Evolutionary conservation across 2,329 filamentous ascomycete species (phyloP).

Genomic region (Lachnum nothofagi): DNA sequence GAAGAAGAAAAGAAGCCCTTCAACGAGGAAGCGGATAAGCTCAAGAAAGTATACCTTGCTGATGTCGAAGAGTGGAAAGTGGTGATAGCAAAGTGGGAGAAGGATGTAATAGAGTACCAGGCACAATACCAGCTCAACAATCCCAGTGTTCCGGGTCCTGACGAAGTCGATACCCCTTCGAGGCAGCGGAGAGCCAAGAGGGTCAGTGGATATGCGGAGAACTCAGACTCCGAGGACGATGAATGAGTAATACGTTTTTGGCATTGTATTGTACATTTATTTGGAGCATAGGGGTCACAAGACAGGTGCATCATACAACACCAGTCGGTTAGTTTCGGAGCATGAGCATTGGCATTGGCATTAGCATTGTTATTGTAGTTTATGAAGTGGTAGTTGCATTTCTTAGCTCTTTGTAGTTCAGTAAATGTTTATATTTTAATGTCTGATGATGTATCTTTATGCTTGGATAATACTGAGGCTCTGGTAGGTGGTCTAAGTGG

Average conservation of each 20-base stretch:
- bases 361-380: background rate
- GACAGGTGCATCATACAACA: background rate
- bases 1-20: slow-evolving; percentile 71
- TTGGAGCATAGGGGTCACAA: slow-evolving; percentile 6
- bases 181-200: slow-evolving; percentile 33
- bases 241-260: slow-evolving; percentile 8
- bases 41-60: slow-evolving; percentile 60
- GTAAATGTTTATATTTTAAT: background rate
- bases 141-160: slow-evolving; percentile 39
- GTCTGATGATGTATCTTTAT: background rate
- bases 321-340: background rate
- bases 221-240: slow-evolving; percentile 29
- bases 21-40: slow-evolving; percentile 64
- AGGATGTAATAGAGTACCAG: slow-evolving; percentile 52
- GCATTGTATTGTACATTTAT: slow-evolving; percentile 2
- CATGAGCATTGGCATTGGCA: slow-evolving; percentile 2
- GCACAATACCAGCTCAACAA: slow-evolving; percentile 49
- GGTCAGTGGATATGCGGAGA: slow-evolving; percentile 32
- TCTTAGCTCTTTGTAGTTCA: background rate
- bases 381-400: too few relatives aligned
- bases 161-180: slow-evolving; percentile 30
- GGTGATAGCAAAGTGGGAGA: slow-evolving; percentile 67
- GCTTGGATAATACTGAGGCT: too few relatives aligned
- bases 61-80: slow-evolving; percentile 56
- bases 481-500: too few relatives aligned